These are phyloP conservation scores for Pouteria glomerata DNA, from an alignment of 148 eudicot genomes.

Conservation along the genomic window DNA sequence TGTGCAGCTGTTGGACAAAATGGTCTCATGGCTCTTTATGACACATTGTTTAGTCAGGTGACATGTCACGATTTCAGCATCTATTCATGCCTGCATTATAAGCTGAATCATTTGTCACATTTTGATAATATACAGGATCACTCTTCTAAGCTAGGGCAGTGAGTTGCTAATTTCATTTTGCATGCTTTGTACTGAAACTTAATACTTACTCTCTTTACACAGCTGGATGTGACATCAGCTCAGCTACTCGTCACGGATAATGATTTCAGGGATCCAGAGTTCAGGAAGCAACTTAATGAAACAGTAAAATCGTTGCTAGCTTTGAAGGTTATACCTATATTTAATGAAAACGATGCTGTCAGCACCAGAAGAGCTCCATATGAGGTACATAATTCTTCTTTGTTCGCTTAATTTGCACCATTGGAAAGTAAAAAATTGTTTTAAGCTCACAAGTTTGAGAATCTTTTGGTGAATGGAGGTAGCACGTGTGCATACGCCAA, in stretches of 20 bases:
- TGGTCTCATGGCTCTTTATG: constrained; percentile 96
- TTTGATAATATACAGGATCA: neutral
- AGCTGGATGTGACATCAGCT: constrained; percentile 92
- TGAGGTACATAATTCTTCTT: constrained; percentile 50
- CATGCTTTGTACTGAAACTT: neutral
- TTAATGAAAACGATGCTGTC: constrained; percentile 96
- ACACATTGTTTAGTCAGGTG: constrained; percentile 91
- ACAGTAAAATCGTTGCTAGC: constrained; percentile 62
- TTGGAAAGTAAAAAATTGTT: neutral
- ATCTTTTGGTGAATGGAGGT: neutral
- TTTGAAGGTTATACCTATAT: constrained; percentile 71
- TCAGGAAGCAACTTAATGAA: constrained; percentile 69
- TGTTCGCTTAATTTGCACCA: constrained; percentile 12
- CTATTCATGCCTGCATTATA: neutral
- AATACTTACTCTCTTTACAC: constrained; percentile 20
- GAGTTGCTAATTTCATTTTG: constrained; percentile 5
- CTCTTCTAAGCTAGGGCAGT: constrained; percentile 3
- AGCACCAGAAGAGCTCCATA: constrained; percentile 98
- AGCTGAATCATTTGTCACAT: neutral
- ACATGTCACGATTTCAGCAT: neutral
- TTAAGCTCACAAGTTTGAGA: neutral
- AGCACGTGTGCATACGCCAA: neutral
- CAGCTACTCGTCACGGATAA: constrained; percentile 96
- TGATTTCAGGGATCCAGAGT: constrained; percentile 80
- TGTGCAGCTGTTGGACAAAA: constrained; percentile 99